Evolutionary conservation across 257 asterid genomes (phyloP).

Genomic region (Forsythia suspensa): DNA sequence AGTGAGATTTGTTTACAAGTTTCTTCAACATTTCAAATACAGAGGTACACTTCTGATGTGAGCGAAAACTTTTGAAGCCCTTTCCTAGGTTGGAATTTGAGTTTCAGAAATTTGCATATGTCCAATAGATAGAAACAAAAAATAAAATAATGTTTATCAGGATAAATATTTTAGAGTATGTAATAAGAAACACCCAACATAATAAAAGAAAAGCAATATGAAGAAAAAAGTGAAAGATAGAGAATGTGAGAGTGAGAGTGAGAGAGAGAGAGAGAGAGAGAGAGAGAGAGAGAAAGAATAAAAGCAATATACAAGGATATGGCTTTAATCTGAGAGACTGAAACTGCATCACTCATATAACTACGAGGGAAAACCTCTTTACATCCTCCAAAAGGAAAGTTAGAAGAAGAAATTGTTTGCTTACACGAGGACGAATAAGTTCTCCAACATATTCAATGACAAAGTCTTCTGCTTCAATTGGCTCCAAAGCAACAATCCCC

Average conservation of each 20-base stretch:
- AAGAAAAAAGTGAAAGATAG: background rate
- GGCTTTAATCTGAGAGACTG: background rate
- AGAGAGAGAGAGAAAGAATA: background rate
- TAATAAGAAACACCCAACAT: background rate
- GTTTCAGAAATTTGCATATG: background rate
- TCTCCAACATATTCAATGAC: slow-evolving; percentile 99
- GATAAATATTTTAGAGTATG: background rate
- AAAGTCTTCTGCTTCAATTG: slow-evolving; percentile 98
- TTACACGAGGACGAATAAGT: slow-evolving; percentile 91
- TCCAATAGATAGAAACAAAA: background rate
- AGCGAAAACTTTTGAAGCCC: background rate
- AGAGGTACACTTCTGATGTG: background rate
- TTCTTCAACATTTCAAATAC: background rate
- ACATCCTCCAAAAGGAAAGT: background rate
- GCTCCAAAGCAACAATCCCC: slow-evolving; percentile 96
- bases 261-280: background rate
- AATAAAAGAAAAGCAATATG: background rate
- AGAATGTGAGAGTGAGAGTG: too few relatives aligned
- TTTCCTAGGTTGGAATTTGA: background rate
- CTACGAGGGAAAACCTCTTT: background rate
- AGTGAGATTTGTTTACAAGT: background rate
- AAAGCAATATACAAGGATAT: background rate
- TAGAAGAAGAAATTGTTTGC: slow-evolving; percentile 25
- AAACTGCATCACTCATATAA: background rate
- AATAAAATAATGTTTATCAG: background rate